Conservation (phyloP, 345 rosid genomes). For the Carallia brachiata region DNA sequence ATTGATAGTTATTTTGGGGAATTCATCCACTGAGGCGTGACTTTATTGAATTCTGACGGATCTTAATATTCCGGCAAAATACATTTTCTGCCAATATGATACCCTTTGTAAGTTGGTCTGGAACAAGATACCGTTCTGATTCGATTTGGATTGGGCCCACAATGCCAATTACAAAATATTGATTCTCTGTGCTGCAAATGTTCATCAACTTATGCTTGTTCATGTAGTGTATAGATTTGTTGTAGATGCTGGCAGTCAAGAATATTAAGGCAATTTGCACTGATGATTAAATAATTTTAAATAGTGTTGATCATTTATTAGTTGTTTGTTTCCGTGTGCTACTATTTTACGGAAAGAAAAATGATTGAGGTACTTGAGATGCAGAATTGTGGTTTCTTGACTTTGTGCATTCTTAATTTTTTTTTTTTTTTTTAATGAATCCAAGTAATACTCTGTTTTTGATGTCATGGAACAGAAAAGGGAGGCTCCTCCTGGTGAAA, state of each 20-base stretch:
- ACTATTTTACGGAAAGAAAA: too few species aligned
- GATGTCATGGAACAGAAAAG: conserved; percentile 47
- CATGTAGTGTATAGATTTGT: background rate
- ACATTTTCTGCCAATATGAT: too few species aligned
- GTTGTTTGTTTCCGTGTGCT: too few species aligned
- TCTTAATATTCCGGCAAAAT: too few species aligned
- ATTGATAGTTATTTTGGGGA: too few species aligned
- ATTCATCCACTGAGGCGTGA: too few species aligned
- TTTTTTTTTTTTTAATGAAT: background rate
- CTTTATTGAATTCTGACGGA: too few species aligned
- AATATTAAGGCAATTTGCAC: background rate
- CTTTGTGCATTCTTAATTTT: background rate
- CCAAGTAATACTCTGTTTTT: background rate
- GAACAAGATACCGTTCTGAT: too few species aligned
- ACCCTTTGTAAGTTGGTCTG: too few species aligned
- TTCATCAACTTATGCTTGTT: background rate
- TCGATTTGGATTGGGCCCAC: too few species aligned
- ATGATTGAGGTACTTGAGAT: too few species aligned
- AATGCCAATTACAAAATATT: background rate
- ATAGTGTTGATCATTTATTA: background rate
- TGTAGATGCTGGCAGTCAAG: background rate
- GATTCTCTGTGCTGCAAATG: background rate
- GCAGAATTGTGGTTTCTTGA: background rate
- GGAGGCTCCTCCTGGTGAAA: conserved; percentile 88
- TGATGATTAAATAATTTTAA: background rate